Evolutionary conservation across 176 grass and related monocot species (phyloP), one percentile per base, ranked within the genome.

Genomic region (Aegilops speltoides): DNA sequence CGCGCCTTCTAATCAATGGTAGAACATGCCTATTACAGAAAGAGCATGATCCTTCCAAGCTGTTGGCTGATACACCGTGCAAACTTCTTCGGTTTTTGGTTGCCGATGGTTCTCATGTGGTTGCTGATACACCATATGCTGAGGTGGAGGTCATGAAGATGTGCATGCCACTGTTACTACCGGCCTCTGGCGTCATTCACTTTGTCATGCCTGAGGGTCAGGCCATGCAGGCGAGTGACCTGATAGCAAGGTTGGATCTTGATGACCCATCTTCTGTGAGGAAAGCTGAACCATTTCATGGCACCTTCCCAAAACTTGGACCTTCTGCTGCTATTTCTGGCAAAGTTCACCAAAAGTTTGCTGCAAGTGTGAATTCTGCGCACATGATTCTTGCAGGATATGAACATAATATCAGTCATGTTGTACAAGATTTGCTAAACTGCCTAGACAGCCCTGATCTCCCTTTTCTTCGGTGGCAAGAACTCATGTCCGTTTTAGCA

Each of bases 131-230:
- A 73, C 92, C 97, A 72, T 99, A 99, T 80, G 97, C 94, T 84
- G 97, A 96, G 73, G 94, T 99, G 81, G 97, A 99, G 78, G 97
- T 99, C 71, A 99, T 99, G 97, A 99, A 99, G 82, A 99, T 99
- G 97, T 96, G 97, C 94, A 99, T 99, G 97, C 94, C 94, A 40
- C 85, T 99, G 59, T 86, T 99, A 60, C 79, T 99, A 59, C 97
- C 97, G 80, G 94, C 97, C 67, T 94, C 94, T 86, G 97, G 97
- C 79, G 73, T 91, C 43, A 96, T 99, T 84, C 94, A 96, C 40
- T 99, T 94, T 71, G 77, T 89, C 73, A 93, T 96, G 92, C 87
- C 97, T 78, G 97, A 99, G 88, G 97, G 97, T 82, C 97, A 99
- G 87, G 90, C 97, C 64, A 94, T 99, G 97, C 92, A 99, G 97